phyloP scores from a whole-genome alignment of 2,329 filamentous ascomycete species.

The Trematosphaeria pertusa region DNA sequence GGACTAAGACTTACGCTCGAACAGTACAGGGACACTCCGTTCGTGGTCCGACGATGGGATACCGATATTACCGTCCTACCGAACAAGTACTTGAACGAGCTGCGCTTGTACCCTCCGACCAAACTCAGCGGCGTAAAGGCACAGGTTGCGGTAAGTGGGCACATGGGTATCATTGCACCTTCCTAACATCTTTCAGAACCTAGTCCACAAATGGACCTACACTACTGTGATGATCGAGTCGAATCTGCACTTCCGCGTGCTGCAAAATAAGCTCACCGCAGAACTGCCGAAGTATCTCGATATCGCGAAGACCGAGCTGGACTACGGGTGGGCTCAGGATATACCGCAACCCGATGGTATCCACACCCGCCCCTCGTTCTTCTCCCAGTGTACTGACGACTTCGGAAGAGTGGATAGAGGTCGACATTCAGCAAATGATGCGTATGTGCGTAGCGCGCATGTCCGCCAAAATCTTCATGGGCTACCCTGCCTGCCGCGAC shows the following conservation, averaged over 20 bases:
- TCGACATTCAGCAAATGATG: conserved; percentile 28
- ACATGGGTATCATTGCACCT: no score
- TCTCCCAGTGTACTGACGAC: no score
- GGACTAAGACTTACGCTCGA: background rate
- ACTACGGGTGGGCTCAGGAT: conserved; percentile 21
- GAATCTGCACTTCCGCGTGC: conserved; percentile 13
- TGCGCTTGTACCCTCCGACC: conserved; percentile 23
- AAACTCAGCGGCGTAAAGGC: conserved; percentile 24
- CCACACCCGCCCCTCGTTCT: no score
- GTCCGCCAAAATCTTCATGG: conserved; percentile 51
- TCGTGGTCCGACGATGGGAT: conserved; percentile 8
- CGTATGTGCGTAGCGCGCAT: conserved; percentile 48
- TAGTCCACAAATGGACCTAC: conserved; percentile 6
- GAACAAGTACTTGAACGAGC: conserved; percentile 32
- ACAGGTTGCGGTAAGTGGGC: conserved; percentile 11
- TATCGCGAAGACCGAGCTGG: conserved; percentile 20
- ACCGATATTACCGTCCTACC: conserved; percentile 29
- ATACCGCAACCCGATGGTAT: conserved; percentile 13
- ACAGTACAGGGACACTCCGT: conserved; percentile 10
- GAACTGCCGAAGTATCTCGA: conserved; percentile 18
- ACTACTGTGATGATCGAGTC: conserved; percentile 7
- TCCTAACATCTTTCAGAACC: conserved; percentile 2
- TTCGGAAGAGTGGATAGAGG: conserved; percentile 14
- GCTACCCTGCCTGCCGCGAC: conserved; percentile 44
- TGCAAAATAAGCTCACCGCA: conserved; percentile 27